Evolutionary conservation across 768 basidiomycete species (phyloP).

Genomic region (Dioszegia hungarica): DNA sequence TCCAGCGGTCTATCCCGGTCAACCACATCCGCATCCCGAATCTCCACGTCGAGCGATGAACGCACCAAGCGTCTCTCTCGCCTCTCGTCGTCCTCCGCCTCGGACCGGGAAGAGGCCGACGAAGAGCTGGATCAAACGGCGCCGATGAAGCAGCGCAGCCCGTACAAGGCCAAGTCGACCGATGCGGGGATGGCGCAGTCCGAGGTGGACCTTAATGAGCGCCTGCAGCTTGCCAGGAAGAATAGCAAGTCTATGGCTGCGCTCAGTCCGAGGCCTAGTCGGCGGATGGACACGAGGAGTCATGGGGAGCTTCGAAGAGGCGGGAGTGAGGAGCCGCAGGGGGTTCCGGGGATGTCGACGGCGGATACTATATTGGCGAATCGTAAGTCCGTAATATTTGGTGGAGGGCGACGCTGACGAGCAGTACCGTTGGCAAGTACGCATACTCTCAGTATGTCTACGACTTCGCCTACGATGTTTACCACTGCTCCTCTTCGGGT

Average conservation of each 20-base stretch:
- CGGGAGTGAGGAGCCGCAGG: background rate
- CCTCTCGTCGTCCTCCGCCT: conserved; percentile 1
- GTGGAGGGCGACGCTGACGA: background rate
- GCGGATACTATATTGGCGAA: conserved; percentile 5
- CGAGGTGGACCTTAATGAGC: conserved; percentile 63
- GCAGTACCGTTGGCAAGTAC: background rate
- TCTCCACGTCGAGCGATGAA: conserved; percentile 1
- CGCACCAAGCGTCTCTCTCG: conserved; percentile 9
- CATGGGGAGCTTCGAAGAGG: conserved; percentile 9
- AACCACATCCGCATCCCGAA: background rate
- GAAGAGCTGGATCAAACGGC: background rate
- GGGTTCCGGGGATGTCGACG: conserved; percentile 1
- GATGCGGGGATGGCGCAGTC: conserved; percentile 42
- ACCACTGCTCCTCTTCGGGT: conserved; percentile 28
- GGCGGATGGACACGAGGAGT: conserved; percentile 9
- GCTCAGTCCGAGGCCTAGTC: conserved; percentile 1
- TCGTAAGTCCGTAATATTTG: background rate
- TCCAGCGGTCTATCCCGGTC: conserved; percentile 54
- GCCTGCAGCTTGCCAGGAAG: conserved; percentile 72
- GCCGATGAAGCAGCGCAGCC: background rate
- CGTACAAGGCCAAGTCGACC: background rate
- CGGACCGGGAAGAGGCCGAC: background rate
- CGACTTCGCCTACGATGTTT: conserved; percentile 5
- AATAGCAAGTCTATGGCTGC: conserved; percentile 53
- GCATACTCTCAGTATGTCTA: background rate